A percentile compares a stretch with the other conserved stretches of the same genome.
phyloP scores from a whole-genome alignment of 2,329 filamentous ascomycete genomes.

The Cadophora sp. region DNA sequence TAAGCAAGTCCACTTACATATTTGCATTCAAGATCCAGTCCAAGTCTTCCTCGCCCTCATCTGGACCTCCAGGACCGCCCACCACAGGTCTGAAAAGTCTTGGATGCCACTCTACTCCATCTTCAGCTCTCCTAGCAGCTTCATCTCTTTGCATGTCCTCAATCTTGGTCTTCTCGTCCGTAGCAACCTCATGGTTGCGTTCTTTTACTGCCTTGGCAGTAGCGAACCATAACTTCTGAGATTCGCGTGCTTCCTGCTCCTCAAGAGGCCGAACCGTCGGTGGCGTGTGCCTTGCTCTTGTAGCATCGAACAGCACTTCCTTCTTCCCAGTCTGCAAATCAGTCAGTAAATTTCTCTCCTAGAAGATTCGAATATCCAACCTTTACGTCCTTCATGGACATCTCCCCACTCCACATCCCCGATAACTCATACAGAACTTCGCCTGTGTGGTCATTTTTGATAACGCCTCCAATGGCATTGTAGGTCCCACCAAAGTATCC shows the following conservation, averaged over 20 bases:
- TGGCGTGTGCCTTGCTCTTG: constrained; percentile 75
- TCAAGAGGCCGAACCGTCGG: constrained; percentile 78
- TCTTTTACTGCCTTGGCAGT: constrained; percentile 84
- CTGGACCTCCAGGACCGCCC: constrained; percentile 71
- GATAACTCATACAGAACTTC: constrained; percentile 91
- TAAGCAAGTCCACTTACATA: constrained; percentile 63
- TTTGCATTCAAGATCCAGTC: constrained; percentile 94
- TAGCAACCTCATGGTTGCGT: constrained; percentile 86
- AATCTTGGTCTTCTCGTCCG: constrained; percentile 94
- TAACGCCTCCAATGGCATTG: constrained; percentile 90
- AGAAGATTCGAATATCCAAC: constrained; percentile 53
- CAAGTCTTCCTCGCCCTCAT: constrained; percentile 85
- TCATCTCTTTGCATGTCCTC: constrained; percentile 93
- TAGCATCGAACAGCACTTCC: constrained; percentile 88
- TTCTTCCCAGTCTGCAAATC: constrained; percentile 78
- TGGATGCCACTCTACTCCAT: constrained; percentile 86
- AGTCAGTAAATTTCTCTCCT: constrained; percentile 19
- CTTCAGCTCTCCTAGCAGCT: constrained; percentile 77
- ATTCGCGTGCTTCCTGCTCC: constrained; percentile 91
- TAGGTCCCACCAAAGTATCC: constrained; percentile 97
- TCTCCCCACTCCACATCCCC: constrained; percentile 92
- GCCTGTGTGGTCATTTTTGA: constrained; percentile 86
- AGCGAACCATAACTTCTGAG: constrained; percentile 83
- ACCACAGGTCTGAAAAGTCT: constrained; percentile 81
- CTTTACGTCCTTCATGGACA: constrained; percentile 85